A percentile compares a stretch with the other conserved stretches of the same genome.
Conservation (phyloP, 306 rosid species). For the Lathyrus oleraceus region DNA sequence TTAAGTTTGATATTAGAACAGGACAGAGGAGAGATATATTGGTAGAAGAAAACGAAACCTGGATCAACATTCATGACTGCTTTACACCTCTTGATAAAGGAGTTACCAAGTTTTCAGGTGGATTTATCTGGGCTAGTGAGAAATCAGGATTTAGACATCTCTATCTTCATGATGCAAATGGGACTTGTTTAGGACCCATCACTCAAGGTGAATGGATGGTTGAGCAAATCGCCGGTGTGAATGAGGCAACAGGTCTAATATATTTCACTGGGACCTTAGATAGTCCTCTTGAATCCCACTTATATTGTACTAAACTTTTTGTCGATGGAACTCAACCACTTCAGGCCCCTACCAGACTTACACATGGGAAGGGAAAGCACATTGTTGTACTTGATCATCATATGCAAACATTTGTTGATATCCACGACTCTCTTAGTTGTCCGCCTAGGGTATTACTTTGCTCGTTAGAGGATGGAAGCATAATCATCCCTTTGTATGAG, state of each 20-base stretch:
- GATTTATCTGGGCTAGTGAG: conserved; percentile 97
- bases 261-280: conserved; percentile 90
- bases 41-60: conserved; percentile 68
- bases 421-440: conserved; percentile 70
- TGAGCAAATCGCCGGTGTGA: conserved; percentile 89
- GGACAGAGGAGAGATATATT: conserved; percentile 64
- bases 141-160: conserved; percentile 92
- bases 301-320: conserved; percentile 67
- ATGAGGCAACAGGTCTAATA: conserved; percentile 75
- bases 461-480: conserved; percentile 80
- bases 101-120: conserved; percentile 66
- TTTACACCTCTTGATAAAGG: conserved; percentile 83
- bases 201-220: conserved; percentile 99
- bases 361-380: conserved; percentile 80
- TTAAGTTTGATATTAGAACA: conserved; percentile 71
- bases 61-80: conserved; percentile 90
- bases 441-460: conserved; percentile 85
- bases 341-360: conserved; percentile 73
- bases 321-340: conserved; percentile 56
- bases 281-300: conserved; percentile 83
- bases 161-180: conserved; percentile 76
- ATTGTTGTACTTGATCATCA: conserved; percentile 82
- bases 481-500: conserved; percentile 67
- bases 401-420: conserved; percentile 73
- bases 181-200: conserved; percentile 74